Evolutionary conservation across 768 basidiomycete genomes (phyloP).

Genomic region (Naganishia kalamii): DNA sequence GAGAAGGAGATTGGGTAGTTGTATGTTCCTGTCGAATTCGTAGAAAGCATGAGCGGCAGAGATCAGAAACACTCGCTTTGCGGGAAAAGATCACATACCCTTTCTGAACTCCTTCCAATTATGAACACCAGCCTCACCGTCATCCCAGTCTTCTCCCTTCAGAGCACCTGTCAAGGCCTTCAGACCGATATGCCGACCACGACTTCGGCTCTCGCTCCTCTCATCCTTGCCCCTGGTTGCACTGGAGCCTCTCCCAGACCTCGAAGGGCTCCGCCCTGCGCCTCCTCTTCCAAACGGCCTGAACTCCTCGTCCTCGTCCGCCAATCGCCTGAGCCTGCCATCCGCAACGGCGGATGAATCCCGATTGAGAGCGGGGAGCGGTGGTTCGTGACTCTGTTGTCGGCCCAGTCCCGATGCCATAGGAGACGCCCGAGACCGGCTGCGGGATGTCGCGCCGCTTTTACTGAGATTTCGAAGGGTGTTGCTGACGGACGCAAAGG

Average conservation of each 20-base stretch:
- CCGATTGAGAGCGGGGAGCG: background rate
- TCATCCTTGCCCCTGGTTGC: conserved; percentile 26
- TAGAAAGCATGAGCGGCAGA: background rate
- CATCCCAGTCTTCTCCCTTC: conserved; percentile 36
- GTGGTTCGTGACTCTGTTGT: background rate
- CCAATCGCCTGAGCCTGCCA: conserved; percentile 12
- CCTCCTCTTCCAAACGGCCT: conserved; percentile 37
- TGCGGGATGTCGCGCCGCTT: conserved; percentile 20
- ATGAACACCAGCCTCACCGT: conserved; percentile 41
- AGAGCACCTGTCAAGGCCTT: conserved; percentile 41
- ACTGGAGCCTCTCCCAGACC: conserved; percentile 22
- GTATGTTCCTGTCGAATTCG: conserved; percentile 80
- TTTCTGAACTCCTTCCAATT: conserved; percentile 82
- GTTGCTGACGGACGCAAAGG: conserved; percentile 25
- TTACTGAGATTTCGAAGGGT: conserved; percentile 39
- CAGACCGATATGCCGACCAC: conserved; percentile 46
- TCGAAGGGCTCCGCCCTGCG: conserved; percentile 28
- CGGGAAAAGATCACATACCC: conserved; percentile 51
- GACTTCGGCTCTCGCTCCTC: conserved; percentile 39
- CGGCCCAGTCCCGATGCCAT: background rate
- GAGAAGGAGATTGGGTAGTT: conserved; percentile 89
- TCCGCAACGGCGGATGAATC: background rate
- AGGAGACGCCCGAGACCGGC: conserved; percentile 2
- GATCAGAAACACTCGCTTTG: background rate
- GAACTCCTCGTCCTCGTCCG: conserved; percentile 14